These are phyloP conservation scores for Emericellopsis atlantica DNA, from an alignment of 2,329 filamentous ascomycete species.

Conservation along the genomic window DNA sequence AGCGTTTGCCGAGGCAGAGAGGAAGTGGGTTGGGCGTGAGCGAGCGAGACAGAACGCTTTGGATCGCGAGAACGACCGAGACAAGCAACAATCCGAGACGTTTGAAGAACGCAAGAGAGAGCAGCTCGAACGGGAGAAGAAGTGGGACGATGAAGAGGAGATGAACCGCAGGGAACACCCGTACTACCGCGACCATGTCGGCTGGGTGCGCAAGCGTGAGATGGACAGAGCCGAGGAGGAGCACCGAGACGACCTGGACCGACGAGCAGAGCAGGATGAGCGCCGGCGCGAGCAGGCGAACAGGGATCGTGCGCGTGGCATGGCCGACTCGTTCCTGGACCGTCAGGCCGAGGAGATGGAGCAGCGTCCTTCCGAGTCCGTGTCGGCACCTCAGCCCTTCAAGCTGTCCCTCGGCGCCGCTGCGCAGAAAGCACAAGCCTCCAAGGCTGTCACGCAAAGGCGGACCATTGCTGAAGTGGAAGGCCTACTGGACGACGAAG, in stretches of 20 bases:
- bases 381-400: slow-evolving; percentile 60
- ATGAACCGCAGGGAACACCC: slow-evolving; percentile 56
- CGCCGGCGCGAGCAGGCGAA: slow-evolving; percentile 55
- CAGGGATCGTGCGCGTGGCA: slow-evolving; percentile 65
- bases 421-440: slow-evolving; percentile 56
- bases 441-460: slow-evolving; percentile 43
- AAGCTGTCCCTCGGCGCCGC: slow-evolving; percentile 88
- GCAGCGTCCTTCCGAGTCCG: slow-evolving; percentile 23
- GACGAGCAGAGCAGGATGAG: slow-evolving; percentile 66
- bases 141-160: slow-evolving; percentile 90
- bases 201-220: slow-evolving; percentile 74
- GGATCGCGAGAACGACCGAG: slow-evolving; percentile 71
- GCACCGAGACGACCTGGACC: slow-evolving; percentile 70
- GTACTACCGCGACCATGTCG: slow-evolving; percentile 78
- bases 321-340: slow-evolving; percentile 86
- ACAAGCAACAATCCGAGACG: slow-evolving; percentile 60
- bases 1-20: slow-evolving; percentile 71
- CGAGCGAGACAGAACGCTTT: slow-evolving; percentile 71
- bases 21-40: slow-evolving; percentile 85
- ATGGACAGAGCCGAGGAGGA: slow-evolving; percentile 62
- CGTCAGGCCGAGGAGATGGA: slow-evolving; percentile 69
- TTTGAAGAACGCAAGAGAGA: slow-evolving; percentile 55
- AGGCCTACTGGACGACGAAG: slow-evolving; percentile 87
- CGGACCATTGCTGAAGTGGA: slow-evolving; percentile 90
- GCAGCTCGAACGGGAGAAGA: slow-evolving; percentile 47